Percentiles rank a stretch among this genome's conserved stretches.
These are phyloP conservation scores for Ustilago lituana DNA, from an alignment of 1,284 basidiomycete species.

Conservation along the genomic window DNA sequence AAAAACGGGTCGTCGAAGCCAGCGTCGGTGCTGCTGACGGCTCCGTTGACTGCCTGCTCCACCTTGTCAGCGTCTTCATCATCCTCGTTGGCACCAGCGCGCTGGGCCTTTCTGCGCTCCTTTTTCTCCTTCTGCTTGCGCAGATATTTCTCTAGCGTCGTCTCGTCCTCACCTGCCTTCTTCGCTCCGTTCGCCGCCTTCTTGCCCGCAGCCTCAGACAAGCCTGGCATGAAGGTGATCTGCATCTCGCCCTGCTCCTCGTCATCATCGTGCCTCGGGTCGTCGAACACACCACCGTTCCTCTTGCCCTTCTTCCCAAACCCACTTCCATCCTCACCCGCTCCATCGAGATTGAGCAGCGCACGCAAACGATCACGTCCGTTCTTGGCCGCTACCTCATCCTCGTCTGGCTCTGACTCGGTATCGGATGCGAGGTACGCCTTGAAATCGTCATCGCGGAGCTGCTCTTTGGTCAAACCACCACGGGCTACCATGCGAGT, in stretches of 20 bases:
- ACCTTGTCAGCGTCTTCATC: conserved; percentile 17
- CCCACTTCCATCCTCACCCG: conserved; percentile 19
- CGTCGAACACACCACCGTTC: conserved; percentile 51
- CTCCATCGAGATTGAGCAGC: conserved; percentile 51
- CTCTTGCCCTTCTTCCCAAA: conserved; percentile 35
- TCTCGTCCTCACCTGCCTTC: conserved; percentile 55
- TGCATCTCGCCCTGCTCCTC: conserved; percentile 54
- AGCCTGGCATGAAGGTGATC: conserved; percentile 65
- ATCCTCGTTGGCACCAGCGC: conserved; percentile 9
- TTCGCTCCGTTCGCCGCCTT: conserved; percentile 33
- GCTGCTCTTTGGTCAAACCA: conserved; percentile 46
- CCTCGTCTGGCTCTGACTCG: conserved; percentile 52
- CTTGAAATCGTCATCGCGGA: conserved; percentile 64
- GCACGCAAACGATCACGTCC: conserved; percentile 54
- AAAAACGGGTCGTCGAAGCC: conserved; percentile 74
- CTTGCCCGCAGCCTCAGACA: conserved; percentile 54
- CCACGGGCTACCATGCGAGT: conserved; percentile 66
- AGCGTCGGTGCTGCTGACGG: conserved; percentile 18
- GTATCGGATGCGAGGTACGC: conserved; percentile 64
- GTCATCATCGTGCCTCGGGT: conserved; percentile 45
- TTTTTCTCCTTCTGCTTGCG: conserved; percentile 65
- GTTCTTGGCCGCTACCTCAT: conserved; percentile 24
- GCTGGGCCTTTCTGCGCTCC: conserved; percentile 52
- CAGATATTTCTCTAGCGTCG: conserved; percentile 64
- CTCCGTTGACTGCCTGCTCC: conserved; percentile 12